Base-by-base conservation (phyloP, 169 alveolate genomes). In the Plasmodium relictum region DNA sequence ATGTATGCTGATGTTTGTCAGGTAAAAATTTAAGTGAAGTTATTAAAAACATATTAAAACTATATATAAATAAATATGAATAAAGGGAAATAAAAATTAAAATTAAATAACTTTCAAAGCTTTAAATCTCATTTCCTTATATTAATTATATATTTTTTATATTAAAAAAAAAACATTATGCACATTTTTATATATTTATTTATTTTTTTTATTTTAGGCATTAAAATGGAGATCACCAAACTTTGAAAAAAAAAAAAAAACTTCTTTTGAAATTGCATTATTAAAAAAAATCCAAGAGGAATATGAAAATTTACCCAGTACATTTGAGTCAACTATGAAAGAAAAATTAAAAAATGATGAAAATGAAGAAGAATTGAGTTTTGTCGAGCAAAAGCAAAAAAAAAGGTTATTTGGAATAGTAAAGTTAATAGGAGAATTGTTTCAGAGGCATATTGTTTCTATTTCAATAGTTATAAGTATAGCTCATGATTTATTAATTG, bases 1-100 rank as follows among this genome's bases (percentile, higher is more conserved):
- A 97, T 97, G 98, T 97, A 97, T 70, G 97, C 98, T 0, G 98
- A 97, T 87, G 88, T 97, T 50, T 96, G 98, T 92, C 97, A 95
- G 88, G 90, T 50, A 91, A 18, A 50, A n/a, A 45, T 58, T 2
- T 31, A 3, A 31, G 39, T 2, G 3, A 31, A 31, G 3, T 31
- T n/a, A n/a, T n/a, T n/a, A 3, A 31, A 31, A 31, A 31, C 3
- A 31, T 2, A 31, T 31, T 31, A 31, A 31, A 31, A 31, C 3
- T 31, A 31, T 31, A 31, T 31, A 31, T n/a, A 31, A 31, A 31
- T 31, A 31, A 31, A 2, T 3, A 3, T 31, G 3, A 31, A 2
- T 31, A 31, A 2, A 31, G 3, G 1, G 39, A 31, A 31, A 31
- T 31, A 31, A 31, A 31, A 31, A 31, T 31, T 1, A 31, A 31